Conservation (phyloP, 805 yeast species). For the Hanseniaspora mollemarum region DNA sequence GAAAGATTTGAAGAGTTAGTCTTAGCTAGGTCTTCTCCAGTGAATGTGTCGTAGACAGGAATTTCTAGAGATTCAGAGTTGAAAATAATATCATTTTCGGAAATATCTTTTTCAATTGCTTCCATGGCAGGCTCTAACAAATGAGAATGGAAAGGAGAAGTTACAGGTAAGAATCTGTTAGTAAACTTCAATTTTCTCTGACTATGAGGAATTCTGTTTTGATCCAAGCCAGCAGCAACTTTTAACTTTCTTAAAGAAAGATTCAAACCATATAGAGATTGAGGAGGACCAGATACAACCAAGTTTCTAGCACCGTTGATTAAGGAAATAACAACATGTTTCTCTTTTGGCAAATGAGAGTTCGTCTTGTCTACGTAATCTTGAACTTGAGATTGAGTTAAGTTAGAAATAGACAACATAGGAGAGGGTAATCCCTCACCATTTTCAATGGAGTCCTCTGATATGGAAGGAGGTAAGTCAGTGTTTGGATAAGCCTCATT, state of each 20-base stretch:
- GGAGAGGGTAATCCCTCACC: slow-evolving; percentile 97
- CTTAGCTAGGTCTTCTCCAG: slow-evolving; percentile 66
- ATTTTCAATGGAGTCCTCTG: slow-evolving; percentile 82
- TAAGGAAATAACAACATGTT: slow-evolving; percentile 81
- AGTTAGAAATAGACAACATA: slow-evolving; percentile 88
- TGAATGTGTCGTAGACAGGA: slow-evolving; percentile 85
- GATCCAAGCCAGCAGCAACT: slow-evolving; percentile 89
- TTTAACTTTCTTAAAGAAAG: slow-evolving; percentile 84
- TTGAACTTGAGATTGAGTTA: slow-evolving; percentile 70
- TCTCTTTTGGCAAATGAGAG: slow-evolving; percentile 82
- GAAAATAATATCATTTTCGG: slow-evolving; percentile 47
- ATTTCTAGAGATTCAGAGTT: slow-evolving; percentile 46
- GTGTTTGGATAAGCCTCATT: slow-evolving; percentile 85
- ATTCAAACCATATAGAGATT: slow-evolving; percentile 90
- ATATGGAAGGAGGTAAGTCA: slow-evolving; percentile 82
- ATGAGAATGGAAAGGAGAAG: slow-evolving; percentile 94
- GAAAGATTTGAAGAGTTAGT: slow-evolving; percentile 41
- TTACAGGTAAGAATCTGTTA: slow-evolving; percentile 86
- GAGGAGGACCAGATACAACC: slow-evolving; percentile 97
- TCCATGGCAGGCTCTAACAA: slow-evolving; percentile 63
- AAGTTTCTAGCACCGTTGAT: slow-evolving; percentile 91
- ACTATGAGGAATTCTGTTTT: slow-evolving; percentile 83
- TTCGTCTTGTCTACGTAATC: slow-evolving; percentile 73
- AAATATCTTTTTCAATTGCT: slow-evolving; percentile 54
- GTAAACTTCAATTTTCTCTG: slow-evolving; percentile 91